Conservation (phyloP, 495 filamentous ascomycete genomes). For the Xylaria scruposa region DNA sequence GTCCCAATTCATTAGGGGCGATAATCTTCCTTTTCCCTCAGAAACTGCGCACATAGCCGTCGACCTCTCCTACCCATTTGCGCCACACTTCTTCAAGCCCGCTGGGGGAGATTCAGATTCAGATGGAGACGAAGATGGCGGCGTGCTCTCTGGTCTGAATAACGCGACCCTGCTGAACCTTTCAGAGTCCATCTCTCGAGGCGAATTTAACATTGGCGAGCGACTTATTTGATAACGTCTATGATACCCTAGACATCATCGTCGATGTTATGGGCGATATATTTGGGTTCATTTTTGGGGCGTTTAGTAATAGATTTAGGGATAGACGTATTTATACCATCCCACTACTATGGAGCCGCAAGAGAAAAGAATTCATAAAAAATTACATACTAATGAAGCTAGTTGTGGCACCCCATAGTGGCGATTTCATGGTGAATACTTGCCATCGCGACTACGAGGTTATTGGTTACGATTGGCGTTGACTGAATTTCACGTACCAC, state of each 20-base stretch:
- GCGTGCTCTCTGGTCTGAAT: no score
- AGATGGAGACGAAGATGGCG: no score
- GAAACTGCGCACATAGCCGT: no score
- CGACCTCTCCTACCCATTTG: no score
- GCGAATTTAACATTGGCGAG: no score
- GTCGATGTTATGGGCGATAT: background rate
- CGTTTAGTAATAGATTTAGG: background rate
- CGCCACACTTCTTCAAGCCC: no score
- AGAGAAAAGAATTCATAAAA: background rate
- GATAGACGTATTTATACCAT: background rate
- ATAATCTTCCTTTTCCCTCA: no score
- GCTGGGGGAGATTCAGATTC: no score
- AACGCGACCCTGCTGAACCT: no score
- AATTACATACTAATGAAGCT: background rate
- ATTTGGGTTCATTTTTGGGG: background rate
- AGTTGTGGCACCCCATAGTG: background rate
- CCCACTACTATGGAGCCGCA: background rate
- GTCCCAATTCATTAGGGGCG: no score
- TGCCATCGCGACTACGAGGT: background rate
- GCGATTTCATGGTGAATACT: background rate
- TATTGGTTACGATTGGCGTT: background rate
- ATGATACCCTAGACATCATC: background rate
- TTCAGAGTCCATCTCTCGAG: no score
- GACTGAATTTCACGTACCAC: background rate
- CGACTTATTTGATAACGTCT: background rate